Percentiles rank a stretch among this genome's conserved stretches.
These are phyloP conservation scores for Globisporangium okanoganense DNA, from an alignment of 352 stramenopile species.

Conservation along the genomic window DNA sequence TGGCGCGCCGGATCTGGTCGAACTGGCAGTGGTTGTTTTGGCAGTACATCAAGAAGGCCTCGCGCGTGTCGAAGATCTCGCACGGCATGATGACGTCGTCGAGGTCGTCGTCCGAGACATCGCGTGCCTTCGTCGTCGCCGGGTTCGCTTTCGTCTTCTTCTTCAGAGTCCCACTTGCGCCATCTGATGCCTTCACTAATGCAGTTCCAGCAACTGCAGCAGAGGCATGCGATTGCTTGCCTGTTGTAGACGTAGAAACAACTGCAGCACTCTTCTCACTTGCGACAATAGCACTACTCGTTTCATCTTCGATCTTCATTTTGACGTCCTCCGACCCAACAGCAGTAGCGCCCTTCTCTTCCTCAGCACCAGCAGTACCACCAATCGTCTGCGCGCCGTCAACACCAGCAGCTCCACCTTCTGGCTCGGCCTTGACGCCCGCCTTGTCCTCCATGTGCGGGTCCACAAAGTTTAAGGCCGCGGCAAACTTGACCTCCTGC, in stretches of 20 bases:
- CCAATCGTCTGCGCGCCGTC: background rate
- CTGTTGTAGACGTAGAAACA: background rate
- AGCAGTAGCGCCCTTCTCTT: conserved; percentile 13
- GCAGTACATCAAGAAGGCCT: conserved; percentile 89
- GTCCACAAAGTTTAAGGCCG: conserved; percentile 54
- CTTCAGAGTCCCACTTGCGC: conserved; percentile 14
- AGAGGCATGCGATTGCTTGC: background rate
- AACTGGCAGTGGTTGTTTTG: conserved; percentile 88
- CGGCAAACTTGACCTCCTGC: conserved; percentile 80
- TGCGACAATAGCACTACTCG: background rate
- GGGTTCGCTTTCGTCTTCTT: conserved; percentile 33
- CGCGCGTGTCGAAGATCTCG: conserved; percentile 93
- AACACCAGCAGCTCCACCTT: conserved; percentile 1
- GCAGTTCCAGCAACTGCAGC: background rate
- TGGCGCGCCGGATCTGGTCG: conserved; percentile 76
- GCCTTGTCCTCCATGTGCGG: conserved; percentile 22
- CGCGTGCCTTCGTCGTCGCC: conserved; percentile 13
- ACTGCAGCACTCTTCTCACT: background rate
- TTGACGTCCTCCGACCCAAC: conserved; percentile 9
- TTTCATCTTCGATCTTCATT: conserved; percentile 14
- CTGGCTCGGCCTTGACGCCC: conserved; percentile 17
- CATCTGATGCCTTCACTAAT: conserved; percentile 13
- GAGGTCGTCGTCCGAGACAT: conserved; percentile 42
- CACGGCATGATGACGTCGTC: conserved; percentile 96
- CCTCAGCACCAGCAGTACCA: background rate